These are phyloP conservation scores for Boletus coccyginus DNA, from an alignment of 768 basidiomycete genomes.

Conservation along the genomic window DNA sequence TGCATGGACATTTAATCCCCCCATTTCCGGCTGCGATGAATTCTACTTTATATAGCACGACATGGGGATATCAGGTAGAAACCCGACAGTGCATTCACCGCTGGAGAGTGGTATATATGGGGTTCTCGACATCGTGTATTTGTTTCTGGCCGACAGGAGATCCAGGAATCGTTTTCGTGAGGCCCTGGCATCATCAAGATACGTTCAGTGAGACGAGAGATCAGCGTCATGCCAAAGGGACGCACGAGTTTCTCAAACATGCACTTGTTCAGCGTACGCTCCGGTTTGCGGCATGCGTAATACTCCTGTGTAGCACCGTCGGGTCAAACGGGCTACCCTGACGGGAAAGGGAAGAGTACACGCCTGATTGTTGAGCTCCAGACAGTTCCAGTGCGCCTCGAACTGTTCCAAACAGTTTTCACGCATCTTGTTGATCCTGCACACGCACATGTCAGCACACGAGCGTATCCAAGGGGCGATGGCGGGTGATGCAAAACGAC, in stretches of 20 bases:
- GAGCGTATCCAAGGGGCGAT: too few relatives aligned
- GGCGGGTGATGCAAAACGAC: conserved; percentile 28
- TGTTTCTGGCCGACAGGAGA: conserved; percentile 76
- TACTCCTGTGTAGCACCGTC: conserved; percentile 59
- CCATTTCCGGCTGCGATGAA: neutral
- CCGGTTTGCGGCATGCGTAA: conserved; percentile 84
- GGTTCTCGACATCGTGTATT: conserved; percentile 85
- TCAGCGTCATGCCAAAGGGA: conserved; percentile 15
- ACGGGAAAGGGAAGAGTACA: conserved; percentile 25
- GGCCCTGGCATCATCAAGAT: conserved; percentile 55
- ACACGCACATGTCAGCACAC: neutral
- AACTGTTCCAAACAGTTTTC: conserved; percentile 88
- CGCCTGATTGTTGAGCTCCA: conserved; percentile 94
- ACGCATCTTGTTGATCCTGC: conserved; percentile 88
- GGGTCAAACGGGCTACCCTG: neutral
- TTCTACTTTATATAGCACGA: conserved; percentile 23
- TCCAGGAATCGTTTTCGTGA: conserved; percentile 89
- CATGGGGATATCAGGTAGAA: neutral
- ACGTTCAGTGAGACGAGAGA: neutral
- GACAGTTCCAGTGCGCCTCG: conserved; percentile 89
- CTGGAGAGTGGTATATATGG: conserved; percentile 81
- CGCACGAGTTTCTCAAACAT: conserved; percentile 94
- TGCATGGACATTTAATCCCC: neutral
- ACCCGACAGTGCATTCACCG: conserved; percentile 47
- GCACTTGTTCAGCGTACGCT: conserved; percentile 86